Evolutionary conservation across 352 stramenopile species (phyloP).

Genomic region (Globisporangium yorkense): DNA sequence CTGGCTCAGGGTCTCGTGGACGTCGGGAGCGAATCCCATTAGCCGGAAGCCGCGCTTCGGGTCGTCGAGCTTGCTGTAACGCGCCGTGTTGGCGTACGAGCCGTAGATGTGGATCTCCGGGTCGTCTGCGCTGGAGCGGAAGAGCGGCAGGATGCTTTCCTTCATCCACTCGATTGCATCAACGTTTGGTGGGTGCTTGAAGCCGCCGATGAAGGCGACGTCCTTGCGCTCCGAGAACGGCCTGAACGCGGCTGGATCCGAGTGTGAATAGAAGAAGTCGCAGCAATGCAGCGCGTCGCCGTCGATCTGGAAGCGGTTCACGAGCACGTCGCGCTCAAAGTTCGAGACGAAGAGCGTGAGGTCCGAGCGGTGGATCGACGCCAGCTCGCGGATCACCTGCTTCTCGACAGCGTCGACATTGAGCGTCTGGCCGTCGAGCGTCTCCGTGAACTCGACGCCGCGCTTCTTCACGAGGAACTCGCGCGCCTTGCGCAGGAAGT

Average conservation of each 20-base stretch:
- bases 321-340: conserved; percentile 51
- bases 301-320: conserved; percentile 55
- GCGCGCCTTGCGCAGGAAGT: conserved; percentile 84
- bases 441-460: conserved; percentile 28
- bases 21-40: conserved; percentile 72
- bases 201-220: conserved; percentile 90
- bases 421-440: conserved; percentile 28
- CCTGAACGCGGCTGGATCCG: conserved; percentile 14
- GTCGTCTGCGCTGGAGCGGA: conserved; percentile 28
- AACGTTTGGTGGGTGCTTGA: conserved; percentile 90
- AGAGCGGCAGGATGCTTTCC: conserved; percentile 58
- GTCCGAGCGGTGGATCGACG: conserved; percentile 71
- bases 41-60: conserved; percentile 48
- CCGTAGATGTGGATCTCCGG: conserved; percentile 86
- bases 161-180: conserved; percentile 84
- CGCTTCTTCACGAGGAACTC: conserved; percentile 74
- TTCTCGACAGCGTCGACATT: conserved; percentile 50
- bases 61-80: conserved; percentile 50
- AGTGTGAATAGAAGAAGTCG: conserved; percentile 63
- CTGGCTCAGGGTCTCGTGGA: conserved; percentile 58
- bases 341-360: conserved; percentile 73
- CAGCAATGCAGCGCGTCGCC: conserved; percentile 36
- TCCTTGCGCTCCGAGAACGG: conserved; percentile 32
- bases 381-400: conserved; percentile 65
- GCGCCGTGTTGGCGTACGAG: conserved; percentile 54